Percentiles rank a stretch among this genome's conserved stretches.
phyloP scores from a whole-genome alignment of 2,329 filamentous ascomycete species.

The Claviceps sorghi region DNA sequence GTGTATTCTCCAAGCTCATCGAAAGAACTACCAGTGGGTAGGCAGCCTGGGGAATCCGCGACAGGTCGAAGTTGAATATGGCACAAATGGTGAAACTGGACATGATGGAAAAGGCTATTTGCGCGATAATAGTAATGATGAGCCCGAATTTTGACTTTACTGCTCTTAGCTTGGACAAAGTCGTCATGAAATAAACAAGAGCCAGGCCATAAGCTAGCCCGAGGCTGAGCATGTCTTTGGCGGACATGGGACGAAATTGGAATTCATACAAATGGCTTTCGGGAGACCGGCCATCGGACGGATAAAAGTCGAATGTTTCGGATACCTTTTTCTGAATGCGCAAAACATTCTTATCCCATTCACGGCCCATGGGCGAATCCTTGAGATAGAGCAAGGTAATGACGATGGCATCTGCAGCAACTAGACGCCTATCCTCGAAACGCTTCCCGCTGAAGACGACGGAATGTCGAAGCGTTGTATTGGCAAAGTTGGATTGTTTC shows the following conservation, averaged over 20 bases:
- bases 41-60: constrained; percentile 56
- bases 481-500: constrained; percentile 49
- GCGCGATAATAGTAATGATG: constrained; percentile 53
- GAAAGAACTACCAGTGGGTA: constrained; percentile 66
- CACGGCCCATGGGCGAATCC: constrained; percentile 46
- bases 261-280: constrained; percentile 60
- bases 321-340: constrained; percentile 33
- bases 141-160: constrained; percentile 64
- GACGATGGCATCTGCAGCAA: constrained; percentile 63
- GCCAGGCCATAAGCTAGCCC: constrained; percentile 50
- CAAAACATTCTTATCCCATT: constrained; percentile 49
- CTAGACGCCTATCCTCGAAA: constrained; percentile 51
- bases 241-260: constrained; percentile 59
- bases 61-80: constrained; percentile 59
- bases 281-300: constrained; percentile 37
- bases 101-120: constrained; percentile 58
- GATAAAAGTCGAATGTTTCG: constrained; percentile 51
- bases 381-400: constrained; percentile 59
- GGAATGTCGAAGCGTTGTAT: constrained; percentile 60
- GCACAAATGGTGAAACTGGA: constrained; percentile 71
- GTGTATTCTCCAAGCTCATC: constrained; percentile 67
- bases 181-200: constrained; percentile 49
- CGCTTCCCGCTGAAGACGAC: constrained; percentile 73
- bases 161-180: constrained; percentile 53
- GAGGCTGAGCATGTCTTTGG: constrained; percentile 48